Base-by-base conservation (phyloP, 768 basidiomycete species). In the Pulveroboletus sp. region DNA sequence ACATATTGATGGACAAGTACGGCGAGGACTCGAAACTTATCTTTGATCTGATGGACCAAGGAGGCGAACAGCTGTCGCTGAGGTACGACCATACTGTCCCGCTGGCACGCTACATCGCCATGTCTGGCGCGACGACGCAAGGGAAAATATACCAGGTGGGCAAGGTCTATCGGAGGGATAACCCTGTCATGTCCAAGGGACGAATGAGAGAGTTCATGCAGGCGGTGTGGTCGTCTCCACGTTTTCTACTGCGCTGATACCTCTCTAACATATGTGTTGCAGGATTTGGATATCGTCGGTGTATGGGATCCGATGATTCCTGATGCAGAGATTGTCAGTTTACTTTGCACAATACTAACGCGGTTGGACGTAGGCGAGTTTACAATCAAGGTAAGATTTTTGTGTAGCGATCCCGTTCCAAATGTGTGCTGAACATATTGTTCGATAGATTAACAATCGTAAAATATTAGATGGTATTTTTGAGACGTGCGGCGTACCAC, bases 141-240 rank as follows among this genome's bases (percentile, higher is more conserved):
- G 73, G 84, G 53, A 98, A 98, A 71, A 67, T 97, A 13, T 99
- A 93, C 85, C 97, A 98, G 68, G 85, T 99, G 43, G 94, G 94
- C n/a, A 99, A 98, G 71, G 97, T 99, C 17, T 99, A 98, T 69
- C 76, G 97, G 53, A 74, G 97, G 63, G 97, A 99, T 69, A 92
- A 85, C 55, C 97, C 97, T 0, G 94, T 94, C 48, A 94, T 98
- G 87, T 87, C 85, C 24, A 99, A 99, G 73, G 97, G 97, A 0
- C 78, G 97, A 23, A 97, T 99, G 94, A 81, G 97, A 50, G 97
- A 99, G 72, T 99, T 99, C 63, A 91, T 88, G 61, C 97, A 99
- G 69, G 97, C 95, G 53, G 92, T 94, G 56, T 57, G 82, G 72
- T 2, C 35, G 5, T 5, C 4, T 37, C 4, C 45, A 2, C 14